Percentiles rank a stretch among this genome's conserved stretches.
Conservation (phyloP, 1,284 basidiomycete genomes). For the Gomphus bonarii region DNA sequence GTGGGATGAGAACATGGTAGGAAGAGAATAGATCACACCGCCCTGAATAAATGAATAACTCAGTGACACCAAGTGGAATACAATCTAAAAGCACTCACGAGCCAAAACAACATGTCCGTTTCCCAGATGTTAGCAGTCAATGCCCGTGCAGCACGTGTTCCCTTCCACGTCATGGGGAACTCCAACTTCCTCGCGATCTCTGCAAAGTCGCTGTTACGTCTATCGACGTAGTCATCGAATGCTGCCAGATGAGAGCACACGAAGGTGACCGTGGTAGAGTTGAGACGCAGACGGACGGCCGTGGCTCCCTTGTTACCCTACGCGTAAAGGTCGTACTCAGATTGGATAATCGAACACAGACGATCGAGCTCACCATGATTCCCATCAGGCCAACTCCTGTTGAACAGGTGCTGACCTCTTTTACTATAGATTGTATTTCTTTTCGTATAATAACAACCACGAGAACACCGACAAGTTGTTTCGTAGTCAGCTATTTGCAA, state of each 20-base stretch:
- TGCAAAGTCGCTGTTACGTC: slow-evolving; percentile 57
- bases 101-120: slow-evolving; percentile 60
- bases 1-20: neutral
- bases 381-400: slow-evolving; percentile 65
- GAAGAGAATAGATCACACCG: slow-evolving; percentile 7
- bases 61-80: neutral
- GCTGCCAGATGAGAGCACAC: slow-evolving; percentile 71
- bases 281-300: slow-evolving; percentile 47
- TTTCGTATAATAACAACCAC: slow-evolving; percentile 55
- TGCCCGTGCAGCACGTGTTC: neutral
- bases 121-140: slow-evolving; percentile 38
- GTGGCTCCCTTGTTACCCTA: slow-evolving; percentile 75
- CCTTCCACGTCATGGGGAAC: slow-evolving; percentile 26
- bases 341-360: too few relatives aligned
- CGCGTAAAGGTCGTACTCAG: too few relatives aligned
- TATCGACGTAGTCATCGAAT: slow-evolving; percentile 67
- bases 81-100: slow-evolving; percentile 33
- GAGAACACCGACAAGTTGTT: slow-evolving; percentile 71
- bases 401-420: slow-evolving; percentile 36
- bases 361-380: slow-evolving; percentile 42
- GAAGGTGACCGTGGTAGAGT: slow-evolving; percentile 48
- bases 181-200: slow-evolving; percentile 46
- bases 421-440: slow-evolving; percentile 36
- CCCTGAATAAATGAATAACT: slow-evolving; percentile 10
- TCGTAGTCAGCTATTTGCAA: slow-evolving; percentile 45